A percentile compares a stretch with the other conserved stretches of the same genome.
Conservation (phyloP, 2,329 filamentous ascomycete species). For the Diaporthe helianthi region DNA sequence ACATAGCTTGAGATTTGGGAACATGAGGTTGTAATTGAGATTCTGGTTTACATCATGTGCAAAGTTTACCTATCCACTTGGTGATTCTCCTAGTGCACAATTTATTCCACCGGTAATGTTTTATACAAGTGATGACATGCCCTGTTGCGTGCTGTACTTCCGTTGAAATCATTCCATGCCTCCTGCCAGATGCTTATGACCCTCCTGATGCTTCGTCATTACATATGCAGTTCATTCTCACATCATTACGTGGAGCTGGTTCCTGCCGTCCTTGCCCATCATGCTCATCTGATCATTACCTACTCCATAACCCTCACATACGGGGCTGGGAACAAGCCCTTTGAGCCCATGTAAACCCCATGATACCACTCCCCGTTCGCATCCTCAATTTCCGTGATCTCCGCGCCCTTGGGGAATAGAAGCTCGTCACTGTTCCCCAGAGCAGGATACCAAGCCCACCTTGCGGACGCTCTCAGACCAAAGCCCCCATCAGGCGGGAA, state of each 20-base stretch:
- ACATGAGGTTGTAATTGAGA: background rate
- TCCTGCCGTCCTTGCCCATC: background rate
- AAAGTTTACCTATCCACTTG: no score
- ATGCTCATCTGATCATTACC: background rate
- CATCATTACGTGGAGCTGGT: background rate
- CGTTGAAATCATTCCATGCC: background rate
- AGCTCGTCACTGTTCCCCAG: constrained; percentile 74
- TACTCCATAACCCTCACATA: constrained; percentile 66
- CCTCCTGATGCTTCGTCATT: constrained; percentile 30
- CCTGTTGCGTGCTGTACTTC: background rate
- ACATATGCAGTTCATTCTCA: constrained; percentile 20
- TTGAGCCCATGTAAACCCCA: constrained; percentile 82
- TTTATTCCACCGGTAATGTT: background rate
- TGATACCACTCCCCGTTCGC: constrained; percentile 92
- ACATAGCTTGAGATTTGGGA: no score
- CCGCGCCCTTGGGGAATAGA: constrained; percentile 81
- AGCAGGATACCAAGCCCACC: constrained; percentile 81
- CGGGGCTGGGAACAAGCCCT: constrained; percentile 80
- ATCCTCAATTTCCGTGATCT: constrained; percentile 83
- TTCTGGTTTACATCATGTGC: background rate
- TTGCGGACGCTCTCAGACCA: constrained; percentile 68
- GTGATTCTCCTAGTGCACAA: background rate
- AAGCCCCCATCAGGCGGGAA: constrained; percentile 81
- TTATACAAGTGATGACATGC: background rate
- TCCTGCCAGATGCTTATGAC: background rate